A percentile compares a stretch with the other conserved stretches of the same genome.
Evolutionary conservation across 495 filamentous ascomycete genomes (phyloP).

Genomic region (Hypoxylon subgilvum): DNA sequence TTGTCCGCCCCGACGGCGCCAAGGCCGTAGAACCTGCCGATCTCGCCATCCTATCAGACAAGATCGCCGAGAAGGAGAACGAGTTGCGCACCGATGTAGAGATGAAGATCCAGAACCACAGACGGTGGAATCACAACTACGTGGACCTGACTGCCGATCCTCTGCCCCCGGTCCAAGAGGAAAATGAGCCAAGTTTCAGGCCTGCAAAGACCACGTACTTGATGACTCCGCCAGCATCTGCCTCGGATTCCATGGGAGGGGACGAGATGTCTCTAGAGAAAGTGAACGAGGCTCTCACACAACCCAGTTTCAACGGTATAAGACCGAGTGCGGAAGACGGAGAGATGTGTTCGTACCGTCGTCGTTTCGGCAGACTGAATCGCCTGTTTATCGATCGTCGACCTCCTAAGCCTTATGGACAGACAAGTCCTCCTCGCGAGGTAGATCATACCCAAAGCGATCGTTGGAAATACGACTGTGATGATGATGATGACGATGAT

Average conservation of each 20-base stretch:
- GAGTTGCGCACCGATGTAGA: constrained; percentile 78
- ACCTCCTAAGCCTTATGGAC: constrained; percentile 39
- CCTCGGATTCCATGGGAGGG: constrained; percentile 64
- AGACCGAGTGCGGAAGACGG: constrained; percentile 37
- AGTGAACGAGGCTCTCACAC: constrained; percentile 15
- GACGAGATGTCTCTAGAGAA: constrained; percentile 31
- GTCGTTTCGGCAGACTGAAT: constrained; percentile 75
- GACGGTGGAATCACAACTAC: constrained; percentile 83
- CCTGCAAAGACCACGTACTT: constrained; percentile 81
- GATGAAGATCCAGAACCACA: constrained; percentile 78
- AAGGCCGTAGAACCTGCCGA: constrained; percentile 71
- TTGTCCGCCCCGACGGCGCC: constrained; percentile 69
- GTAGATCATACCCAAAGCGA: constrained; percentile 64
- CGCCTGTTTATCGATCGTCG: constrained; percentile 83
- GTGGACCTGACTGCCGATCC: constrained; percentile 83
- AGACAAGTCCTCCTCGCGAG: constrained; percentile 60
- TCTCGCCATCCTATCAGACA: constrained; percentile 74
- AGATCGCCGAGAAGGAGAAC: constrained; percentile 81
- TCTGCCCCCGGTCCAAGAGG: constrained; percentile 72
- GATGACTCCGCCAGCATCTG: constrained; percentile 82
- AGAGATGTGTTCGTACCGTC: constrained; percentile 65
- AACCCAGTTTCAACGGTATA: constrained; percentile 42
- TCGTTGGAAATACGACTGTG: constrained; percentile 81
- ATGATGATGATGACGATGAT: constrained; percentile 75
- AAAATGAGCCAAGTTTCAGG: constrained; percentile 65